phyloP scores from a whole-genome alignment of 139 green algal genomes.

The Volvox reticuliferus region DNA sequence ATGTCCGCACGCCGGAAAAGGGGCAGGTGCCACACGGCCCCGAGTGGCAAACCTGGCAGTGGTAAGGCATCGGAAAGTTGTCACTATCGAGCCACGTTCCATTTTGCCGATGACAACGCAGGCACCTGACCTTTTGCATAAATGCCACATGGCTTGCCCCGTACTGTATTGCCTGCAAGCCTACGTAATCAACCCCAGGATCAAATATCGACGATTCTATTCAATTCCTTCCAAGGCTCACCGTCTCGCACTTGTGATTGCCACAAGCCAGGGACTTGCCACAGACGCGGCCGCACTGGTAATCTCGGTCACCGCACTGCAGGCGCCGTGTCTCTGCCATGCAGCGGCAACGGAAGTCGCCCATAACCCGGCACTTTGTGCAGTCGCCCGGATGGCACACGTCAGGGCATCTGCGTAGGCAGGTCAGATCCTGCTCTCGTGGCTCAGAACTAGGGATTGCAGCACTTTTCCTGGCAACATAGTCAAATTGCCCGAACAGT shows the following conservation, averaged over 20 bases:
- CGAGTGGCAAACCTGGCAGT: constrained; percentile 61
- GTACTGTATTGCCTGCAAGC: too few relatives aligned
- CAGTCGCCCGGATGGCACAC: constrained; percentile 37
- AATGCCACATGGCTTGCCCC: too few relatives aligned
- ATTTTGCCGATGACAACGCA: background rate
- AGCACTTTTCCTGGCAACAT: too few relatives aligned
- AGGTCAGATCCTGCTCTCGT: background rate
- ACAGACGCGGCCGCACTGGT: constrained; percentile 72
- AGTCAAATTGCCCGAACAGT: too few relatives aligned
- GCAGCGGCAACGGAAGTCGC: constrained; percentile 63
- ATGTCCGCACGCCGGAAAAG: constrained; percentile 71
- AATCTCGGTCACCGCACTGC: constrained; percentile 65
- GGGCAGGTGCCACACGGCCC: constrained; percentile 78
- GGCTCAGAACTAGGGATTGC: too few relatives aligned
- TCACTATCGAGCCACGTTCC: background rate
- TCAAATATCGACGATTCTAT: too few relatives aligned
- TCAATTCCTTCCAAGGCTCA: constrained; percentile 31
- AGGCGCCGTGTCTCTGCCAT: constrained; percentile 54
- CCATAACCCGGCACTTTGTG: constrained; percentile 14
- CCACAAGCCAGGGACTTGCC: constrained; percentile 72
- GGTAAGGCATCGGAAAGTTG: too few relatives aligned
- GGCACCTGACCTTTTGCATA: too few relatives aligned
- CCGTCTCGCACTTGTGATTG: constrained; percentile 71
- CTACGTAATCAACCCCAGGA: too few relatives aligned
- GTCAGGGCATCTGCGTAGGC: constrained; percentile 44